Base-by-base conservation (phyloP, 306 rosid species). In the Dalbergia cochinchinensis region DNA sequence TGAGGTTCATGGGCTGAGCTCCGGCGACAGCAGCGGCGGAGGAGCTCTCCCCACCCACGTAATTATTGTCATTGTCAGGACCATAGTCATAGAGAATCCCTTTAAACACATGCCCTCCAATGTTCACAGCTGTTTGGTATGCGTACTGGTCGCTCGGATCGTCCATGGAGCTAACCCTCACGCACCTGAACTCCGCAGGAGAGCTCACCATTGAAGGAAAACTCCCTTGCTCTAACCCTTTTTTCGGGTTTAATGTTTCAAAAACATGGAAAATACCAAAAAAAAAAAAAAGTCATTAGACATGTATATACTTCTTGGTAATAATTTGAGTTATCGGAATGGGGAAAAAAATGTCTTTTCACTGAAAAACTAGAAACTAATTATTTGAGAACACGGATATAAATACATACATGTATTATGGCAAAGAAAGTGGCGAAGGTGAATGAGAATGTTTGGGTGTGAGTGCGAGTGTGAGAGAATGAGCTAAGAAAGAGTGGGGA, bases 81-180 rank as follows among this genome's bases (percentile, higher is more conserved):
- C 99, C 99, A 22, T 89, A 90, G 78, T 95, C 94, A 83, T 86
- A 91, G 11, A 95, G 94, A 77, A 93, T 91, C 53, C 99, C 99
- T 75, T 88, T 93, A 85, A 95, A 95, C 45, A 91, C 67, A 76
- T 90, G 99, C 15, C 99, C 99, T 57, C 94, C 94, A 15, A 95
- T 91, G 86, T 84, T 91, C 20, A 95, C 97, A 4, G 99, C 96
- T 48, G 99, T 92, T 87, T 91, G 98, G 44, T 95, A 95, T 11
- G 98, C 99, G 26, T 83, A 91, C 58, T 90, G 90, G 8, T 93
- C 99, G 18, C 90, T 98, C 4, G 78, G 42, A 0, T 91, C 94
- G 10, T 95, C 98, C 54, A 92, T 61, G 34, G 92, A 69, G 60
- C 91, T 91, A 72, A 95, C 96, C 65, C 89, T 84, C 60, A 95